phyloP scores from a whole-genome alignment of 192 early-diverging fungal genomes.

The Radiomyces spectabilis region DNA sequence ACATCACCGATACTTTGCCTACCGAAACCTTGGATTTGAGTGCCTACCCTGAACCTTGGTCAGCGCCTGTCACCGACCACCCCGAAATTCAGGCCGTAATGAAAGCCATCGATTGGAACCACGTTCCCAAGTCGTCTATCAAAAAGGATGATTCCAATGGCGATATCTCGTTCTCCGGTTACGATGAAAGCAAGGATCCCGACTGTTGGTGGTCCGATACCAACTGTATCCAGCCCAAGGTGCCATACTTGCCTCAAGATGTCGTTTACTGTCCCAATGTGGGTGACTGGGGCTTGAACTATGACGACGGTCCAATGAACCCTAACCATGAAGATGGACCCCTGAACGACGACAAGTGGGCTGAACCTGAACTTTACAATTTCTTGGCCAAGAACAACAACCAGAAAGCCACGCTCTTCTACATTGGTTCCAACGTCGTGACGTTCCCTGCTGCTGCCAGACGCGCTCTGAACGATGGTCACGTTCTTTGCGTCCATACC shows the following conservation, averaged over 20 bases:
- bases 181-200: slow-evolving; percentile 11
- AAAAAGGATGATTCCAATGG: slow-evolving; percentile 21
- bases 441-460: slow-evolving; percentile 25
- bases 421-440: slow-evolving; percentile 35
- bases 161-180: slow-evolving; percentile 22
- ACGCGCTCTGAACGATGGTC: slow-evolving; percentile 37
- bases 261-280: slow-evolving; percentile 22
- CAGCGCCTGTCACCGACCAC: slow-evolving; percentile 27
- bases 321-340: slow-evolving; percentile 29
- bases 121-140: slow-evolving; percentile 18
- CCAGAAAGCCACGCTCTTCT: slow-evolving; percentile 35
- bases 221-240: slow-evolving; percentile 22
- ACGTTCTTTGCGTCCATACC: slow-evolving; percentile 56
- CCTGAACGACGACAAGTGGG: slow-evolving; percentile 18
- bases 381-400: slow-evolving; percentile 31
- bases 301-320: background rate
- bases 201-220: slow-evolving; percentile 31
- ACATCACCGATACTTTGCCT: slow-evolving; percentile 18
- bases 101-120: slow-evolving; percentile 27
- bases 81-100: slow-evolving; percentile 22
- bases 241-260: slow-evolving; percentile 20
- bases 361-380: slow-evolving; percentile 29
- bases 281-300: slow-evolving; percentile 21
- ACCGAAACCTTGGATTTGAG: background rate
- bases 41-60: slow-evolving; percentile 29